Evolutionary conservation across 192 early-diverging fungal genomes (phyloP), one percentile per base, ranked within the genome.

Genomic region (Umbelopsis vinacea): DNA sequence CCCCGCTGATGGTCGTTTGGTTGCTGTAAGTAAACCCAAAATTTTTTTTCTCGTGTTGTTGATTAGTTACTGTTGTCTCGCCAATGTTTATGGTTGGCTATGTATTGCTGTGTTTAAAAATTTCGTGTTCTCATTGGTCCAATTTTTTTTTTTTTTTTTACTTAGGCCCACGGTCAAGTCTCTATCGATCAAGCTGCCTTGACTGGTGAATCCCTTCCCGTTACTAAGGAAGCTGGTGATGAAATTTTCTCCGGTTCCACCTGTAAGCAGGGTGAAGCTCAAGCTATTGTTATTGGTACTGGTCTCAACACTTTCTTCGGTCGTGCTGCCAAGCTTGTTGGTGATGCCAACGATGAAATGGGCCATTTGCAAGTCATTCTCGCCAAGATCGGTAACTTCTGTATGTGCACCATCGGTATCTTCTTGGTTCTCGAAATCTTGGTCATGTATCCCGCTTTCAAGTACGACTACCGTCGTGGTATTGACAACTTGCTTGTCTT

Each of bases 231-330:
- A 38, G 74, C 79, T 33, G 90, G 90, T 46, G 90, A 91, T 52
- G 89, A 90, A 81, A 84, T 89, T 46, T 92, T 90, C 82, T 92
- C 91, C 22, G 90, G 91, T 22, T 93, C 92, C 7, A 90, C 89
- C 29, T 87, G 91, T 70, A 93, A 93, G 85, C 92, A 91, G 80
- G 92, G 92, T 66, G 89, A 92, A 78, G 90, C 87, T 47, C 87
- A 88, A 78, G 91, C 91, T 47, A 80, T 93, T 45, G 91, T 94
- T 63, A 93, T 92, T 50, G 90, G 90, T 68, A 94, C 90, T 17
- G 92, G 92, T 53, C 73, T 88, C 80, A 91, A 94, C 85, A 94
- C 92, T 22, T 92, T 90, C 88, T 91, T 94, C 73, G 92, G 92
- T 66, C 90, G 91, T 69, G 91, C 92, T 46, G 92, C 92, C 66